Evolutionary conservation across 2,329 filamentous ascomycete genomes (phyloP), one percentile per base, ranked within the genome.

Genomic region (Uncinocarpus reesii): DNA sequence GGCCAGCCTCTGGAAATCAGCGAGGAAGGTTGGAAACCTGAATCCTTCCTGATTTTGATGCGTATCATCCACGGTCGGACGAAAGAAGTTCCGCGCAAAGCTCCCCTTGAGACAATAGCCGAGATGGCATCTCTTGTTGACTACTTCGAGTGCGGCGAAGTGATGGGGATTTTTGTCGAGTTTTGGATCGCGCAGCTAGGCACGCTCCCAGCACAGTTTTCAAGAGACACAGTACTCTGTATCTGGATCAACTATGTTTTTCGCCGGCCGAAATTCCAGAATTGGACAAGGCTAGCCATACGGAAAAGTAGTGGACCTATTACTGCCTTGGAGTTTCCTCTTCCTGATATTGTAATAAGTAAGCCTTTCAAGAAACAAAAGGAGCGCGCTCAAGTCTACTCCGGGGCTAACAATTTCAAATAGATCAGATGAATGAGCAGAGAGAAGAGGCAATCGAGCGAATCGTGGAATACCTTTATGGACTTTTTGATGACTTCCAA

Each of bases 91-190:
- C 49, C 49, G 0, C 24, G 42, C 21, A 18, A 1, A 3, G 15
- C 47, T 1, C 18, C 11, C 3, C 8, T 56, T 15, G 44, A 53
- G 6, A 34, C 37, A 24, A 32, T 57, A 4, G 15, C 32, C 0
- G 44, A 58, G 18, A 24, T 58, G 5, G 52, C 56, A 2, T 10
- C 50, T 1, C 36, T 60, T 8, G 49, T 53, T 1, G 58, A 59
- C 34, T 57, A 58, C n/a, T 58, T 56, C 18, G 28, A 53, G 2
- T 57, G 55, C 35, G 47, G 52, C 18, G 54, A 57, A 32, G 53
- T 37, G 13, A 45, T 55, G 3, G 46, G 52, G 15, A 24, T 55
- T 2, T 51, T 56, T 21, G 21, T 42, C 3, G 40, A 52, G 21
- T 46, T 48, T 13, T 60, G 58, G 58, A 48, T 55, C 31, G 4